These are phyloP conservation scores for Lactifluus hygrophoroides DNA, from an alignment of 768 basidiomycete genomes.

Conservation along the genomic window DNA sequence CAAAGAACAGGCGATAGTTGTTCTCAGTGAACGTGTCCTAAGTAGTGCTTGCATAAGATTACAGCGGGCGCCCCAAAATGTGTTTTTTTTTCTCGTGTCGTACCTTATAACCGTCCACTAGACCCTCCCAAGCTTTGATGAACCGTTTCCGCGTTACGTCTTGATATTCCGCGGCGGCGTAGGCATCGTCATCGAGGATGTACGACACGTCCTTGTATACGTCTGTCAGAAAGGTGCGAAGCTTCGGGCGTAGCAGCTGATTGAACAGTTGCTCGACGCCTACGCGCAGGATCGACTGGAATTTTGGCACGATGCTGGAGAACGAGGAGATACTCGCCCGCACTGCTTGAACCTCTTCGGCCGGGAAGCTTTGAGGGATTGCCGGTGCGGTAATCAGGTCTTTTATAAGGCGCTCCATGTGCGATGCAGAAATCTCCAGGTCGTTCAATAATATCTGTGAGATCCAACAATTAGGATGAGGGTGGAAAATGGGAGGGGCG, in stretches of 20 bases:
- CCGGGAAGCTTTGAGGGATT: slow-evolving; percentile 61
- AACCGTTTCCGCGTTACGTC: slow-evolving; percentile 88
- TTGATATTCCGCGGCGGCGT: slow-evolving; percentile 73
- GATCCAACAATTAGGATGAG: background rate
- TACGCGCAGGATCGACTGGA: slow-evolving; percentile 69
- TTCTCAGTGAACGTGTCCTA: slow-evolving; percentile 82
- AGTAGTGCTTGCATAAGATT: background rate
- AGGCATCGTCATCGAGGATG: slow-evolving; percentile 80
- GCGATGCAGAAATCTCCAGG: slow-evolving; percentile 83
- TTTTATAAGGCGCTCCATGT: slow-evolving; percentile 73
- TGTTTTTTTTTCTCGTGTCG: background rate
- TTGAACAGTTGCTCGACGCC: slow-evolving; percentile 95
- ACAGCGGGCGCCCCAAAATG: background rate
- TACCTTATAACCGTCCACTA: slow-evolving; percentile 86
- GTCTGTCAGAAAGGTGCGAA: slow-evolving; percentile 78
- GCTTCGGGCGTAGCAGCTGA: slow-evolving; percentile 79
- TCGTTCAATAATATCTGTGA: slow-evolving; percentile 83
- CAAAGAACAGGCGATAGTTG: slow-evolving; percentile 84
- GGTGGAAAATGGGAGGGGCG: background rate
- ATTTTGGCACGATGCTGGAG: slow-evolving; percentile 47
- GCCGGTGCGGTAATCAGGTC: slow-evolving; percentile 49
- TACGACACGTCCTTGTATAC: slow-evolving; percentile 89
- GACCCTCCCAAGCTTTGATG: slow-evolving; percentile 75
- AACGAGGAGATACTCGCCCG: slow-evolving; percentile 43
- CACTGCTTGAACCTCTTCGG: slow-evolving; percentile 44